Evolutionary conservation across 2,329 filamentous ascomycete genomes (phyloP).

Genomic region (Colletotrichum lupini): DNA sequence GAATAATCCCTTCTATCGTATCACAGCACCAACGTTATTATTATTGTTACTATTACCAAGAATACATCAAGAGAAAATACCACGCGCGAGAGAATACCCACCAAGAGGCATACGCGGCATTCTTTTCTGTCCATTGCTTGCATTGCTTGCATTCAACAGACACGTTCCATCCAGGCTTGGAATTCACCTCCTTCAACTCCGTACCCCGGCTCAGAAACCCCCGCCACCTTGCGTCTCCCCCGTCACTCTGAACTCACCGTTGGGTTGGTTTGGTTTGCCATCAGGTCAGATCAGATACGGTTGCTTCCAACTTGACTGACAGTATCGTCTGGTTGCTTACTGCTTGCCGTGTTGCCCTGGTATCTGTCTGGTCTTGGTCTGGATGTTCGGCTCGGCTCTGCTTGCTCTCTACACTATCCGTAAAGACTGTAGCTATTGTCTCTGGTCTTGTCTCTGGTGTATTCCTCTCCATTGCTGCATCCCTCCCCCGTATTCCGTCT

Average conservation of each 20-base stretch:
- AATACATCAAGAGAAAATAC: neutral
- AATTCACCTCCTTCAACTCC: neutral
- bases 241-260: conserved; percentile 15
- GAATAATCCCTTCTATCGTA: neutral
- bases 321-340: no score
- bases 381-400: neutral
- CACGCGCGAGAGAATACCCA: neutral
- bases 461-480: neutral
- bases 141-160: neutral
- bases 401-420: no score
- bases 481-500: neutral
- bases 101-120: neutral
- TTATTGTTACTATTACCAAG: neutral
- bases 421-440: no score
- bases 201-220: neutral
- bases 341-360: neutral
- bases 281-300: neutral
- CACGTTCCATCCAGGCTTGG: neutral
- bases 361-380: neutral
- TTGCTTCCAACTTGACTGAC: no score
- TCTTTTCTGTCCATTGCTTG: neutral
- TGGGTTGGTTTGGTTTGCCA: neutral
- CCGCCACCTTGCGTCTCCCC: neutral
- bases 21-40: neutral
- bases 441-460: neutral